Percentiles rank a stretch among this genome's conserved stretches.
These are phyloP conservation scores for Codiaeum variegatum DNA, from an alignment of 441 rosid genomes.

Conservation along the genomic window DNA sequence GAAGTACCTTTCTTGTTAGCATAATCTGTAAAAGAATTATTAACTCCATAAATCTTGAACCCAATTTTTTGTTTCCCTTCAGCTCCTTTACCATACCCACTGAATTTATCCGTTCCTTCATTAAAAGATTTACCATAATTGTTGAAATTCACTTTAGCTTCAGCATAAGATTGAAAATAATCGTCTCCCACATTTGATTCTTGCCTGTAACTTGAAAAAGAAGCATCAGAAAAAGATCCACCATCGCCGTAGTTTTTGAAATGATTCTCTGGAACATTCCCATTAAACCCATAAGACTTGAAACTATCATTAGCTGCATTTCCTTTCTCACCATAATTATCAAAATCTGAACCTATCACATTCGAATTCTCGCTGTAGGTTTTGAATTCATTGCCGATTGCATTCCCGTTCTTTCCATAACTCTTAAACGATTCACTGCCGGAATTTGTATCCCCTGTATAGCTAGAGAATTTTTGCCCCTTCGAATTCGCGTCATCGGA, in stretches of 20 bases:
- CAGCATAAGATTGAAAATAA: slow-evolving; percentile 63
- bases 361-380: slow-evolving; percentile 59
- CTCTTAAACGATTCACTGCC: slow-evolving; percentile 56
- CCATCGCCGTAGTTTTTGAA: slow-evolving; percentile 67
- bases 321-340: slow-evolving; percentile 57
- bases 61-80: slow-evolving; percentile 33
- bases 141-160: slow-evolving; percentile 46
- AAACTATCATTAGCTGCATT: slow-evolving; percentile 60
- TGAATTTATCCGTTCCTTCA: slow-evolving; percentile 74
- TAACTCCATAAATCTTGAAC: slow-evolving; percentile 67
- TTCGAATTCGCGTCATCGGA: slow-evolving; percentile 50
- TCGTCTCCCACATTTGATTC: slow-evolving; percentile 86
- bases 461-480: slow-evolving; percentile 46
- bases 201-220: slow-evolving; percentile 66
- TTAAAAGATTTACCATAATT: slow-evolving; percentile 86
- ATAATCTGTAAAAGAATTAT: slow-evolving; percentile 74
- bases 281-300: slow-evolving; percentile 64
- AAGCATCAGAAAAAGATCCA: slow-evolving; percentile 50
- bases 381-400: slow-evolving; percentile 46
- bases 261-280: slow-evolving; percentile 60
- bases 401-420: slow-evolving; percentile 71
- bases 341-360: slow-evolving; percentile 67
- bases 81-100: slow-evolving; percentile 62
- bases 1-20: slow-evolving; percentile 34
- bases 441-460: slow-evolving; percentile 52